phyloP scores from a whole-genome alignment of 768 basidiomycete species.

The Lentinula raphanica region DNA sequence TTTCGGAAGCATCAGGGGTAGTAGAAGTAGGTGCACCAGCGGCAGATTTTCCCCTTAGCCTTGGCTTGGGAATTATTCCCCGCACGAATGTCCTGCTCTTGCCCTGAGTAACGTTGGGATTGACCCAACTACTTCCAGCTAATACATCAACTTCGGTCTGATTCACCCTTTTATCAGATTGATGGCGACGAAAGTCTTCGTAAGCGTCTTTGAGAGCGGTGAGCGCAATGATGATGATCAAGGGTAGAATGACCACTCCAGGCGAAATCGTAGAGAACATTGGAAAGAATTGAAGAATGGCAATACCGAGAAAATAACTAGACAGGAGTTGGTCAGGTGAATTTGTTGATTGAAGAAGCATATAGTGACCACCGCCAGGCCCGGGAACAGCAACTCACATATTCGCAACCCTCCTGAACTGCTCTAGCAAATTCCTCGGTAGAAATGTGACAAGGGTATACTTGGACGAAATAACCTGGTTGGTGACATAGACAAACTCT shows the following conservation, averaged over 20 bases:
- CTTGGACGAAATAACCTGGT: constrained; percentile 53
- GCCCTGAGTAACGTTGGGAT: constrained; percentile 62
- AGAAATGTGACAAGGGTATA: constrained; percentile 14
- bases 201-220: constrained; percentile 93
- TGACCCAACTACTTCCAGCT: constrained; percentile 57
- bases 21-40: not conserved
- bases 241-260: constrained; percentile 86
- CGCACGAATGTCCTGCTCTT: constrained; percentile 84
- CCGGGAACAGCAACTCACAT: constrained; percentile 2
- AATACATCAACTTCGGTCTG: constrained; percentile 66
- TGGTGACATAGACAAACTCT: constrained; percentile 36
- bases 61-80: constrained; percentile 30
- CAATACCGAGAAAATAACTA: constrained; percentile 80
- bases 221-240: constrained; percentile 80
- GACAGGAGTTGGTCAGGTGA: not conserved
- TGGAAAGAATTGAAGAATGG: constrained; percentile 92
- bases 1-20: not conserved
- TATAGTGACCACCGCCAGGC: not conserved
- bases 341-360: too few species aligned
- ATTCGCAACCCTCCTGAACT: constrained; percentile 7
- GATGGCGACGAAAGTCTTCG: constrained; percentile 96
- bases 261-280: constrained; percentile 94
- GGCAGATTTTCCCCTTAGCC: not conserved
- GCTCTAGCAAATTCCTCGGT: constrained; percentile 8
- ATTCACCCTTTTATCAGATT: constrained; percentile 87